Conservation (phyloP, 2,329 filamentous ascomycete genomes). For the Diplocarpon rosae region DNA sequence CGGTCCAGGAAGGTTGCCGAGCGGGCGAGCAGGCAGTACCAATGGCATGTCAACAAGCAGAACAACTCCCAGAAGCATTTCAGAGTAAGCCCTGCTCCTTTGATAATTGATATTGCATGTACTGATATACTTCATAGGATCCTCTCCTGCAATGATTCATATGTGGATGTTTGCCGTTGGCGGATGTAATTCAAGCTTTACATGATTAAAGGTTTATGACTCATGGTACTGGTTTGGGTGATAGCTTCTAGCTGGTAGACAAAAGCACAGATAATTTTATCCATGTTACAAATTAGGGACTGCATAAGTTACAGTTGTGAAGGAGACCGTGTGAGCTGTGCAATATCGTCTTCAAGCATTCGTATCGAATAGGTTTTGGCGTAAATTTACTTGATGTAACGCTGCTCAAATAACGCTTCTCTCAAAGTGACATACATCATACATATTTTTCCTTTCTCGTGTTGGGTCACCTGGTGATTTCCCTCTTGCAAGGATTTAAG, state of each 20-base stretch:
- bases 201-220: neutral
- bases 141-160: slow-evolving; percentile 26
- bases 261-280: slow-evolving; percentile 2
- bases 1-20: slow-evolving; percentile 56
- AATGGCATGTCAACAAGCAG: slow-evolving; percentile 61
- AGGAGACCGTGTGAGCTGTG: too few species aligned
- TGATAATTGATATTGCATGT: neutral
- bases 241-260: slow-evolving; percentile 1
- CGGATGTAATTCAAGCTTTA: neutral
- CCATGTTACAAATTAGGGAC: neutral
- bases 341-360: too few species aligned
- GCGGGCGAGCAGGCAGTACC: slow-evolving; percentile 48
- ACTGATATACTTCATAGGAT: slow-evolving; percentile 18
- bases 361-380: too few species aligned
- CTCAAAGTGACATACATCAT: too few species aligned
- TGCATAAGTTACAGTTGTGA: neutral
- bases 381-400: too few species aligned
- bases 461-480: too few species aligned
- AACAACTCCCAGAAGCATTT: slow-evolving; percentile 59
- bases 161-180: neutral
- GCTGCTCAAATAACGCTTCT: too few species aligned
- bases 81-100: slow-evolving; percentile 36
- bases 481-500: slow-evolving; percentile 7
- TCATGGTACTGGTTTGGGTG: slow-evolving; percentile 1
- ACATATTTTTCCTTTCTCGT: too few species aligned